Evolutionary conservation across 2,329 filamentous ascomycete species (phyloP).

Genomic region (Pestalotiopsis sp.): DNA sequence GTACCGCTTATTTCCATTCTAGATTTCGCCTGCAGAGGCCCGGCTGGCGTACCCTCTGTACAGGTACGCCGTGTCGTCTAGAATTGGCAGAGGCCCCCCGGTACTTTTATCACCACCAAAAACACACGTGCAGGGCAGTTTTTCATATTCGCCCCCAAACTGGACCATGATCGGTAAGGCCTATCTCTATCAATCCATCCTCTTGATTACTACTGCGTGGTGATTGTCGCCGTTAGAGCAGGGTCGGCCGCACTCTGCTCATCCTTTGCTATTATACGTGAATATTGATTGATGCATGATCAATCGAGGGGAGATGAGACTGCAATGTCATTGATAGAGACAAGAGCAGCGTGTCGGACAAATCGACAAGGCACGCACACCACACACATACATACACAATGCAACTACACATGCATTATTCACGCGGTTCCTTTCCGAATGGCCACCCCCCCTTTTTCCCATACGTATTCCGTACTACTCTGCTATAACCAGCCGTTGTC

Average conservation of each 20-base stretch:
- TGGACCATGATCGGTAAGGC: neutral
- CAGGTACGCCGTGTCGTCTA: too few species aligned
- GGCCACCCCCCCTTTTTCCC: neutral
- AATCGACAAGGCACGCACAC: neutral
- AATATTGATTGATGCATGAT: neutral
- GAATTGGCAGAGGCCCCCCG: neutral
- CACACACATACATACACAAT: neutral
- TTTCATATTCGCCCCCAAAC: neutral
- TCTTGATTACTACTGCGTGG: neutral
- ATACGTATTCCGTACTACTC: neutral
- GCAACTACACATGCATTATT: neutral
- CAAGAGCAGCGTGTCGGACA: neutral
- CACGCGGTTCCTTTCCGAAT: neutral
- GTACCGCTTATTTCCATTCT: neutral
- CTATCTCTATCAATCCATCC: neutral
- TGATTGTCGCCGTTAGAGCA: neutral
- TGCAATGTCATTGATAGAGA: neutral
- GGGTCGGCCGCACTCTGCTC: neutral
- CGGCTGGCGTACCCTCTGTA: neutral
- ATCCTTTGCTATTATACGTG: neutral
- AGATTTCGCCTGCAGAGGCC: neutral
- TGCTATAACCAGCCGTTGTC: neutral
- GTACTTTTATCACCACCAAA: neutral
- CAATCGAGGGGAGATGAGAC: neutral
- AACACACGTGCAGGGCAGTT: neutral